Conservation (phyloP, 768 basidiomycete species). For the Clitopilus hobsonii region DNA sequence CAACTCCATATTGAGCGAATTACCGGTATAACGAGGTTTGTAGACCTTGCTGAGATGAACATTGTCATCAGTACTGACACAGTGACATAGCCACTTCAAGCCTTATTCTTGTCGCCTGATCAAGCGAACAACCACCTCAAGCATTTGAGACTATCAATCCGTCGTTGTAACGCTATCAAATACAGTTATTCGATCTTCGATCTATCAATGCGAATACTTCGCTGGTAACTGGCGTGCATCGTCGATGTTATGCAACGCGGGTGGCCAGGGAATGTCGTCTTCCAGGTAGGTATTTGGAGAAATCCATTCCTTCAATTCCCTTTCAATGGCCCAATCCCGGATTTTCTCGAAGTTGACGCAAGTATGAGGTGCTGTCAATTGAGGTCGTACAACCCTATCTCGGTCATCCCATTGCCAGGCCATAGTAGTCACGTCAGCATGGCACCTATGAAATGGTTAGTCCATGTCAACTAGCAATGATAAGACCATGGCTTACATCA, state of each 20-base stretch:
- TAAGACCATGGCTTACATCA: conserved; percentile 10
- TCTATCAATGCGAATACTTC: background rate
- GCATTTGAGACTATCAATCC: no score
- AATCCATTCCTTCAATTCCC: background rate
- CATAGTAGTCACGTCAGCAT: conserved; percentile 7
- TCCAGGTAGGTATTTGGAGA: background rate
- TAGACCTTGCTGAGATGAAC: background rate
- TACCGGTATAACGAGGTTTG: conserved; percentile 24
- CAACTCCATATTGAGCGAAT: conserved; percentile 21
- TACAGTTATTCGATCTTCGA: no score
- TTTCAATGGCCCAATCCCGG: conserved; percentile 10
- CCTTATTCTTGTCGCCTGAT: background rate
- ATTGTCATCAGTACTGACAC: background rate
- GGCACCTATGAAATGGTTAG: background rate
- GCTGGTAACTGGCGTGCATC: background rate
- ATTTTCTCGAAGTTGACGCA: conserved; percentile 14
- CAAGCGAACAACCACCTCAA: background rate
- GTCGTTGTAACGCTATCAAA: no score
- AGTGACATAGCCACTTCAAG: background rate
- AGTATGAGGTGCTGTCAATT: conserved; percentile 7
- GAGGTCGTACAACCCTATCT: background rate
- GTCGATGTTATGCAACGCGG: conserved; percentile 4
- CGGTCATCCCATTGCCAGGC: conserved; percentile 15
- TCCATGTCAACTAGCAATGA: background rate
- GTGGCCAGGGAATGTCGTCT: background rate